These are phyloP conservation scores for Phytophthora podocarpi DNA, from an alignment of 352 stramenopile genomes.

Conservation along the genomic window DNA sequence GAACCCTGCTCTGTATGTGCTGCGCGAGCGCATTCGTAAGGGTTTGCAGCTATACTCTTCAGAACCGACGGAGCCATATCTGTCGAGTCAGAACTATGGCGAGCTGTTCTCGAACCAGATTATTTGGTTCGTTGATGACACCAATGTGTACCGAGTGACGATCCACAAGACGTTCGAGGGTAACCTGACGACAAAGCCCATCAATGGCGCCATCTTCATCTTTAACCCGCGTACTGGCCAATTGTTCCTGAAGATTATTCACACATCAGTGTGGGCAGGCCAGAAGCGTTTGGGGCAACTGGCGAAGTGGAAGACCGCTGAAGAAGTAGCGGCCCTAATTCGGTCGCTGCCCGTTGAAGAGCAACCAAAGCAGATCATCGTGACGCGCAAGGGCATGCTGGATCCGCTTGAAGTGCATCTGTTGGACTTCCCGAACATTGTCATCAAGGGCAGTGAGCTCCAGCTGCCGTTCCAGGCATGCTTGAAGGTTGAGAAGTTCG, in stretches of 20 bases:
- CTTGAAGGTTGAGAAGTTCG: slow-evolving; percentile 99
- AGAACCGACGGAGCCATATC: slow-evolving; percentile 99
- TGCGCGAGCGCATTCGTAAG: slow-evolving; percentile 99
- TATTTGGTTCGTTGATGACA: slow-evolving; percentile 99
- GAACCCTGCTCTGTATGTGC: slow-evolving; percentile 99
- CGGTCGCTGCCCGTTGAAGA: slow-evolving; percentile 99
- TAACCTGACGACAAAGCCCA: slow-evolving; percentile 99
- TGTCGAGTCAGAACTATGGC: slow-evolving; percentile 99
- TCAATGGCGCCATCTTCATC: slow-evolving; percentile 99
- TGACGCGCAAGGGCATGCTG: slow-evolving; percentile 99
- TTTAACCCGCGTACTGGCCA: slow-evolving; percentile 99
- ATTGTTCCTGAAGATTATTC: slow-evolving; percentile 99
- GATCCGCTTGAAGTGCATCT: slow-evolving; percentile 99
- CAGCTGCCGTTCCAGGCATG: slow-evolving; percentile 99
- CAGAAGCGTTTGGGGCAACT: slow-evolving; percentile 99
- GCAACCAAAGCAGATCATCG: slow-evolving; percentile 99
- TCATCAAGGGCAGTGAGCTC: slow-evolving; percentile 99
- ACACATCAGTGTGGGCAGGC: slow-evolving; percentile 99
- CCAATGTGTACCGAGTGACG: slow-evolving; percentile 98
- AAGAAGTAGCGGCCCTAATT: slow-evolving; percentile 99
- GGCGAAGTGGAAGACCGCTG: slow-evolving; percentile 99
- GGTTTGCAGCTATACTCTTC: slow-evolving; percentile 99
- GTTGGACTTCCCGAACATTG: slow-evolving; percentile 99
- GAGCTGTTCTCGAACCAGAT: slow-evolving; percentile 99
- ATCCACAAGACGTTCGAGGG: slow-evolving; percentile 99